Conservation (phyloP, 345 rosid genomes). For the Theobroma cacao region DNA sequence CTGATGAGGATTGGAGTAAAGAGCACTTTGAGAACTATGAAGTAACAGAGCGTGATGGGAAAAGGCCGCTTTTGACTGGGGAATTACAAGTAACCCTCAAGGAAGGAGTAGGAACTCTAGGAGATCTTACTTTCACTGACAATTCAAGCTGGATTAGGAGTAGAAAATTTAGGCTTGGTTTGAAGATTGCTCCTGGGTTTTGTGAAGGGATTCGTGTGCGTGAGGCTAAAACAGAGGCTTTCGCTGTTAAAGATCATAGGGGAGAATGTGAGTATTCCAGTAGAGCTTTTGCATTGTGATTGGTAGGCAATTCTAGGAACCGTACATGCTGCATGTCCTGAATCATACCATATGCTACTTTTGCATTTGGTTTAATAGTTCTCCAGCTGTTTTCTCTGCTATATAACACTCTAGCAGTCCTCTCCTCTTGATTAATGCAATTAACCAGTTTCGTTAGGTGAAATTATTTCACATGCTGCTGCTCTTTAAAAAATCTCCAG, state of each 20-base stretch:
- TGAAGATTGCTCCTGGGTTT: conserved; percentile 52
- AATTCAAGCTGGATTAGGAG: conserved; percentile 98
- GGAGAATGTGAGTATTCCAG: conserved; percentile 71
- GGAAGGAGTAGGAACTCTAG: conserved; percentile 87
- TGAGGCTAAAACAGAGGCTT: conserved; percentile 89
- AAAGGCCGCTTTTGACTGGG: conserved; percentile 82
- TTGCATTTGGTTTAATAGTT: background rate
- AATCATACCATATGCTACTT: background rate
- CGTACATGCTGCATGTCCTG: background rate
- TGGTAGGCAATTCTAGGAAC: background rate
- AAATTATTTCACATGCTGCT: background rate
- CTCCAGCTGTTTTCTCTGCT: background rate
- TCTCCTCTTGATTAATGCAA: background rate
- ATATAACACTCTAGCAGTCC: background rate
- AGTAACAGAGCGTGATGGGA: conserved; percentile 90
- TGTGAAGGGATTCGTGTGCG: conserved; percentile 56
- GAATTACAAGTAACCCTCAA: conserved; percentile 68
- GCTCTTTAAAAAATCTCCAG: background rate
- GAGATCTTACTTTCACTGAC: conserved; percentile 83
- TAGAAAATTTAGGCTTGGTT: conserved; percentile 93
- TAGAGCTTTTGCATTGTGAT: conserved; percentile 9
- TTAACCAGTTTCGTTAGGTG: background rate
- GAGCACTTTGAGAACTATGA: conserved; percentile 72
- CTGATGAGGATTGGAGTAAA: conserved; percentile 59
- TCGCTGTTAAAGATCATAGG: conserved; percentile 95